These are phyloP conservation scores for Alternaria postmessia DNA, from an alignment of 2,329 filamentous ascomycete species.

Conservation along the genomic window DNA sequence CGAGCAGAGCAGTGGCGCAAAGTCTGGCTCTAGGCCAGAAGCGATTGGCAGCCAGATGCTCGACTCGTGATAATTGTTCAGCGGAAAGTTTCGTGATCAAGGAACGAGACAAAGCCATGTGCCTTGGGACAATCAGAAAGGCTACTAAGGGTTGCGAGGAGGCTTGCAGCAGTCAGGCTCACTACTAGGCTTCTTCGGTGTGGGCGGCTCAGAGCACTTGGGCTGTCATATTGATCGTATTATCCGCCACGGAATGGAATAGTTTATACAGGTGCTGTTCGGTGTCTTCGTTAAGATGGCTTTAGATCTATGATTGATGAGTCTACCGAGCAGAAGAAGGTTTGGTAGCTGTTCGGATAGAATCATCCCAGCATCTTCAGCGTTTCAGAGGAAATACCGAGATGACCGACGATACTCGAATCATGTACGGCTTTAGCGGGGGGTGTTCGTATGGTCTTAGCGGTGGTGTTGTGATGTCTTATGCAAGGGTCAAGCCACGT, in stretches of 20 bases:
- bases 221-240: not conserved
- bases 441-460: not conserved
- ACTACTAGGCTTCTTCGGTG: not conserved
- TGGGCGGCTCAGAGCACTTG: not conserved
- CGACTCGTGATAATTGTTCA: not conserved
- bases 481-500: slow-evolving; percentile 14
- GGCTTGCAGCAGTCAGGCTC: slow-evolving; percentile 5
- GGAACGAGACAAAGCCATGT: slow-evolving; percentile 4
- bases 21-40: not conserved
- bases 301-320: not conserved
- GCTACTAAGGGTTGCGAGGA: slow-evolving; percentile 11
- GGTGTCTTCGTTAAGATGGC: not conserved
- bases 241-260: not conserved
- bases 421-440: not conserved
- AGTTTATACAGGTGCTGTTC: not conserved
- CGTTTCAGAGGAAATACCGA: not conserved
- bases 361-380: not conserved
- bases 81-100: not conserved
- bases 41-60: not conserved
- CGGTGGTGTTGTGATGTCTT: not conserved
- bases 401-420: not conserved
- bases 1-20: not conserved
- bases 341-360: not conserved
- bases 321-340: not conserved
- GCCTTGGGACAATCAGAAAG: slow-evolving; percentile 4